These are phyloP conservation scores for Globisporangium cederbergense DNA, from an alignment of 352 stramenopile genomes.

Conservation along the genomic window DNA sequence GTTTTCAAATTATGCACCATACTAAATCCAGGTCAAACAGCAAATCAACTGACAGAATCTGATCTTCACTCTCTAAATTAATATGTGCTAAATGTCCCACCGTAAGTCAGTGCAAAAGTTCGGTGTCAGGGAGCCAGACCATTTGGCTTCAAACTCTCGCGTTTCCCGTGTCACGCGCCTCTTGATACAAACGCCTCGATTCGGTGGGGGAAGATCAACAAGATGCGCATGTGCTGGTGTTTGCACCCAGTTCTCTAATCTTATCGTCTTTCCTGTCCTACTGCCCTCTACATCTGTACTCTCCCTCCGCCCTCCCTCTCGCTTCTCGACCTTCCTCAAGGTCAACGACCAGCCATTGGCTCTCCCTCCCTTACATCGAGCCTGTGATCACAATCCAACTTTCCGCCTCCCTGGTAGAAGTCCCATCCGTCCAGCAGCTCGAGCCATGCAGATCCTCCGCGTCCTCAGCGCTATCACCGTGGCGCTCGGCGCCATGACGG, in stretches of 20 bases:
- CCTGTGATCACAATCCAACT: slow-evolving; percentile 12
- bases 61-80: not conserved
- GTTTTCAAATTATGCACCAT: not conserved
- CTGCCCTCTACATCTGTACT: no score
- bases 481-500: slow-evolving; percentile 8
- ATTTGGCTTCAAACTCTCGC: not conserved
- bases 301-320: not conserved
- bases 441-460: slow-evolving; percentile 16
- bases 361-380: not conserved
- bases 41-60: no score
- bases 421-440: slow-evolving; percentile 3
- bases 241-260: not conserved
- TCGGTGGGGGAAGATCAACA: not conserved
- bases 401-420: slow-evolving; percentile 10
- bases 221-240: not conserved
- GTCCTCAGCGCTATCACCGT: slow-evolving; percentile 14
- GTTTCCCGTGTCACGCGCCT: no score
- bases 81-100: not conserved
- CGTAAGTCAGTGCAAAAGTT: not conserved
- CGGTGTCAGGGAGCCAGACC: not conserved
- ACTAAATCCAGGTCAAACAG: not conserved
- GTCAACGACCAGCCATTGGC: no score
- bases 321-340: not conserved
- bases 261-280: not conserved
- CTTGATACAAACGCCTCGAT: not conserved